Evolutionary conservation across 768 basidiomycete species (phyloP).

Genomic region (Butyriboletus loyo): DNA sequence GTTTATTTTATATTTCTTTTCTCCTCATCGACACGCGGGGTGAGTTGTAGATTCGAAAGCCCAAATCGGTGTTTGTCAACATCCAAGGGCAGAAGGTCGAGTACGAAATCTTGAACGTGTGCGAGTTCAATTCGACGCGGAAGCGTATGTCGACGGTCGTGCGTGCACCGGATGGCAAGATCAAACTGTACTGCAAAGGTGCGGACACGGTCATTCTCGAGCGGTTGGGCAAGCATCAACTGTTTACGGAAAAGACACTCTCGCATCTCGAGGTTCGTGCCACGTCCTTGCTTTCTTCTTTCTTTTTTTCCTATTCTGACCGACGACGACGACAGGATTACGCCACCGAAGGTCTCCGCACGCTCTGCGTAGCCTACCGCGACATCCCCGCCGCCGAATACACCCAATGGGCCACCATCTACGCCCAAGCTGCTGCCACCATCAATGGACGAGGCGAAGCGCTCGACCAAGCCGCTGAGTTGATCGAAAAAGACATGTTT

Average conservation of each 20-base stretch:
- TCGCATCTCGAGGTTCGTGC: slow-evolving; percentile 79
- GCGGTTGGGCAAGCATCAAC: slow-evolving; percentile 80
- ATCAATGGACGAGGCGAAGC: slow-evolving; percentile 95
- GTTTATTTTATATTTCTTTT: neutral
- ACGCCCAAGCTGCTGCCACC: slow-evolving; percentile 90
- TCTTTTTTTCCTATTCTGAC: neutral
- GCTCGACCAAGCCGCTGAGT: slow-evolving; percentile 89
- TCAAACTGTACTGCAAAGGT: slow-evolving; percentile 95
- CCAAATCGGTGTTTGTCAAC: slow-evolving; percentile 90
- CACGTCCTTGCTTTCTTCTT: neutral
- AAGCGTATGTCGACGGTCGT: slow-evolving; percentile 98
- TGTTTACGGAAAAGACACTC: slow-evolving; percentile 82
- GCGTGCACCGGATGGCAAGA: slow-evolving; percentile 80
- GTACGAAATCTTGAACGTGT: slow-evolving; percentile 91
- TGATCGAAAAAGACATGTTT: slow-evolving; percentile 93
- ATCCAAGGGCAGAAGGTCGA: slow-evolving; percentile 70
- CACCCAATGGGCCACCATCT: slow-evolving; percentile 80
- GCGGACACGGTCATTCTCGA: slow-evolving; percentile 98
- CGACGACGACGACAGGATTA: slow-evolving; percentile 60
- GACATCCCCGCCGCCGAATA: slow-evolving; percentile 93
- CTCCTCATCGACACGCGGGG: neutral
- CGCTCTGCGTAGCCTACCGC: slow-evolving; percentile 93
- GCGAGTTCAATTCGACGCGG: slow-evolving; percentile 97
- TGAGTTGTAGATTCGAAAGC: slow-evolving; percentile 79
- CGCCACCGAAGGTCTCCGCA: slow-evolving; percentile 94